These are phyloP conservation scores for Quillaja saponaria DNA, from an alignment of 306 rosid genomes.

Conservation along the genomic window DNA sequence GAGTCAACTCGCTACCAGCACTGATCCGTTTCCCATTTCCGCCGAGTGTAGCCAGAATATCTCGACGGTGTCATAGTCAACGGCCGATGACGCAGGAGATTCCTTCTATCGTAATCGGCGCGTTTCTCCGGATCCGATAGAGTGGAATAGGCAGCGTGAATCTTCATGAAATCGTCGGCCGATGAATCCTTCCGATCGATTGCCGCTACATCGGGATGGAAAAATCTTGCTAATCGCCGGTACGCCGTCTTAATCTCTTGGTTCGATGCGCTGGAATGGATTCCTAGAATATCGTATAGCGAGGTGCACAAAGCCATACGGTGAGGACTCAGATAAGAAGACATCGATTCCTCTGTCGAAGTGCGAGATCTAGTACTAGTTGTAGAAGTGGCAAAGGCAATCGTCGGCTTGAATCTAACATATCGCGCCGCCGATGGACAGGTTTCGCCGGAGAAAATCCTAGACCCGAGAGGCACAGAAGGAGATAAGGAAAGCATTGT, in stretches of 20 bases:
- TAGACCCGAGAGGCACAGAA: neutral
- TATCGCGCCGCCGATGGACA: slow-evolving; percentile 18
- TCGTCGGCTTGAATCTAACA: slow-evolving; percentile 21
- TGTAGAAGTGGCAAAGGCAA: no score
- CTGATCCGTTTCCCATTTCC: slow-evolving; percentile 99
- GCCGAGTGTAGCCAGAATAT: slow-evolving; percentile 58
- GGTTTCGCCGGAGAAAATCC: slow-evolving; percentile 5
- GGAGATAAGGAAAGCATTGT: slow-evolving; percentile 34
- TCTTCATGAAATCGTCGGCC: slow-evolving; percentile 69
- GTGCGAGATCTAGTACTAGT: no score
- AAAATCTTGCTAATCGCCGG: slow-evolving; percentile 68
- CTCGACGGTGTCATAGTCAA: slow-evolving; percentile 33
- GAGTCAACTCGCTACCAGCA: slow-evolving; percentile 82
- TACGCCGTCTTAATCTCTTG: slow-evolving; percentile 87
- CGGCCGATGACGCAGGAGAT: slow-evolving; percentile 52
- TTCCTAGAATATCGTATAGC: slow-evolving; percentile 72
- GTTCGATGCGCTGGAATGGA: slow-evolving; percentile 60
- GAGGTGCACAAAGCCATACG: slow-evolving; percentile 46
- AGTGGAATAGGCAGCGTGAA: slow-evolving; percentile 83
- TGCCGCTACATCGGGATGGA: slow-evolving; percentile 88
- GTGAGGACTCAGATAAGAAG: slow-evolving; percentile 14
- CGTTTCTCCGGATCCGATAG: slow-evolving; percentile 85
- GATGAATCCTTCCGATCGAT: slow-evolving; percentile 57
- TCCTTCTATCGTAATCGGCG: slow-evolving; percentile 69
- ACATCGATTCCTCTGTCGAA: no score